Evolutionary conservation across 202 grass and related monocot genomes (phyloP).

Genomic region (Musa balbisiana): DNA sequence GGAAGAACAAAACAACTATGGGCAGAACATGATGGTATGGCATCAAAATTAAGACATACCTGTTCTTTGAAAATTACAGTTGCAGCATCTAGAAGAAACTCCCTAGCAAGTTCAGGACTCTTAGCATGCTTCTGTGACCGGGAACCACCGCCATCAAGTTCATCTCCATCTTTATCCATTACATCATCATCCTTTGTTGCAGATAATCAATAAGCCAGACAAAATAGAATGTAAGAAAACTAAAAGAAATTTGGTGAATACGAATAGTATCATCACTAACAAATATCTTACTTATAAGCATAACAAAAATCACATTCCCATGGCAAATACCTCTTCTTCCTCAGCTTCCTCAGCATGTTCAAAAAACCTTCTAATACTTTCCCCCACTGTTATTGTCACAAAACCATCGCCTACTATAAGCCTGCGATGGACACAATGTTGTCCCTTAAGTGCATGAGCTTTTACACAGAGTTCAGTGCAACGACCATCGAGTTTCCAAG

Average conservation of each 20-base stretch:
- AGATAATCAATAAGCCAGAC: constrained; percentile 13
- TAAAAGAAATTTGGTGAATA: background rate
- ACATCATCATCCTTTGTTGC: constrained; percentile 72
- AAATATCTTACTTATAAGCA: background rate
- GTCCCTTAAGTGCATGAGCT: constrained; percentile 90
- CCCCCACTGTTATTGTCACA: constrained; percentile 77
- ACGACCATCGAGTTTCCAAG: constrained; percentile 65
- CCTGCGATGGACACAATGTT: constrained; percentile 78
- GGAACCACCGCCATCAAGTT: constrained; percentile 58
- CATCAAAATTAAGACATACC: constrained; percentile 24
- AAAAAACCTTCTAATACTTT: constrained; percentile 82
- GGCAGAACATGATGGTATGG: background rate
- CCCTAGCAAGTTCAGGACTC: constrained; percentile 95
- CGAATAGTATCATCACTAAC: no score
- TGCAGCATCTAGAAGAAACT: constrained; percentile 94
- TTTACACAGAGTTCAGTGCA: constrained; percentile 68
- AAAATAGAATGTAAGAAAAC: background rate
- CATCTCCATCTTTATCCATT: constrained; percentile 86
- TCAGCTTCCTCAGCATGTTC: constrained; percentile 95
- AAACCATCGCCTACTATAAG: constrained; percentile 78
- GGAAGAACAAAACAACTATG: background rate
- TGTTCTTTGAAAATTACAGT: constrained; percentile 98
- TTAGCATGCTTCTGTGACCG: constrained; percentile 94
- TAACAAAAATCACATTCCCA: background rate
- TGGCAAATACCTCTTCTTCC: constrained; percentile 83